Percentiles rank a stretch among this genome's conserved stretches.
phyloP scores from a whole-genome alignment of 1,284 basidiomycete species.

The Phlebopus sp. region DNA sequence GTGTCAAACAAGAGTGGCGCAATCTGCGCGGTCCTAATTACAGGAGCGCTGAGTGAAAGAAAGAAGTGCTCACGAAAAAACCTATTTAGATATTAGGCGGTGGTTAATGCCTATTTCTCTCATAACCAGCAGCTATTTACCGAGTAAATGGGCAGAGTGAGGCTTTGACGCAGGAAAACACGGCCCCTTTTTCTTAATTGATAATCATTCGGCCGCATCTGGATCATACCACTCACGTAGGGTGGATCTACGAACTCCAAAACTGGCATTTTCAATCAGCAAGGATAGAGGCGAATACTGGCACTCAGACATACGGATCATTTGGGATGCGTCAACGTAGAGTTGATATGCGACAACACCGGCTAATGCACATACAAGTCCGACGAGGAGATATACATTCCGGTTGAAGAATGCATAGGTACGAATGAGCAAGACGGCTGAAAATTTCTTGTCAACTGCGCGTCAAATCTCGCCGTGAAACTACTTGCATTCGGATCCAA shows the following conservation, averaged over 20 bases:
- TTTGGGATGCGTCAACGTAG: constrained; percentile 71
- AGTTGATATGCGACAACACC: constrained; percentile 76
- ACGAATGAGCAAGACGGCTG: constrained; percentile 72
- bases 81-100: constrained; percentile 37
- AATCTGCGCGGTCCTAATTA: constrained; percentile 43
- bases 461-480: constrained; percentile 1
- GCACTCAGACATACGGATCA: constrained; percentile 54
- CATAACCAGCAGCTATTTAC: constrained; percentile 36
- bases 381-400: constrained; percentile 59
- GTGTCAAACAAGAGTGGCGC: constrained; percentile 77
- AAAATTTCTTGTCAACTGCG: constrained; percentile 19
- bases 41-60: neutral
- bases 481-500: constrained; percentile 65
- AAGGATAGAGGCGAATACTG: constrained; percentile 1
- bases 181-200: constrained; percentile 46
- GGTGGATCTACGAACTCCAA: constrained; percentile 64
- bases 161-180: constrained; percentile 76
- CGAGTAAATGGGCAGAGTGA: constrained; percentile 73
- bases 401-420: constrained; percentile 83
- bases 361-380: constrained; percentile 58
- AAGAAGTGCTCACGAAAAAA: constrained; percentile 58
- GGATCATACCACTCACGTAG: constrained; percentile 40
- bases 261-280: constrained; percentile 40
- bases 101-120: neutral
- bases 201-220: neutral